Evolutionary conservation across 169 alveolate genomes (phyloP).

Genomic region (Nephromyces sp.): DNA sequence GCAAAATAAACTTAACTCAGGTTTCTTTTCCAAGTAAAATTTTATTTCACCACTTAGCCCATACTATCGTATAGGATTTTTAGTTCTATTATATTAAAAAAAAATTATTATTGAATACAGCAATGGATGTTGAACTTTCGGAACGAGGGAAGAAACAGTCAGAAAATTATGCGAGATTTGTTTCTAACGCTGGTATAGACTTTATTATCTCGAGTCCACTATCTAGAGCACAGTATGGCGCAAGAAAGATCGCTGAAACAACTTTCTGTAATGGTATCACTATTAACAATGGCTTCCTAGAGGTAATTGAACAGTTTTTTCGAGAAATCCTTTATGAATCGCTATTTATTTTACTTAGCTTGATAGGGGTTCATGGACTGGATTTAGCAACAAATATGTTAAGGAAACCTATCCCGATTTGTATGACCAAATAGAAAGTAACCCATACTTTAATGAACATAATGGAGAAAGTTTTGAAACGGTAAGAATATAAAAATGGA

Average conservation of each 20-base stretch:
- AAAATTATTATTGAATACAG: too few relatives aligned
- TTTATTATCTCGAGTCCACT: neutral
- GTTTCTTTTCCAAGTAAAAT: too few relatives aligned
- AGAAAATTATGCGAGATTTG: neutral
- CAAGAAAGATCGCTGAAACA: neutral
- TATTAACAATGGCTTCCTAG: neutral
- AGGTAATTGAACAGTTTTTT: neutral
- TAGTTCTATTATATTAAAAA: too few relatives aligned
- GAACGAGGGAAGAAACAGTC: neutral
- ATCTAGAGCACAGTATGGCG: neutral
- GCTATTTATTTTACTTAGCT: neutral
- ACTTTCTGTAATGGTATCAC: neutral
- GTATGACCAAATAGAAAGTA: neutral
- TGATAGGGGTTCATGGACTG: neutral
- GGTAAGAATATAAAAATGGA: neutral
- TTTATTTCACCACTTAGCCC: too few relatives aligned
- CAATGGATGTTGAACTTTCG: neutral
- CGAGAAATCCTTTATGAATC: neutral
- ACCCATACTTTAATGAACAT: neutral
- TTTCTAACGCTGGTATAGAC: neutral
- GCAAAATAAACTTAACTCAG: too few relatives aligned
- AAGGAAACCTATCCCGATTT: neutral
- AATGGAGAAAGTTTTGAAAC: neutral
- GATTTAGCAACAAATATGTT: neutral
- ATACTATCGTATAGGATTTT: too few relatives aligned